Evolutionary conservation across 169 alveolate genomes (phyloP).

Genomic region (Plasmodium gonderi): DNA sequence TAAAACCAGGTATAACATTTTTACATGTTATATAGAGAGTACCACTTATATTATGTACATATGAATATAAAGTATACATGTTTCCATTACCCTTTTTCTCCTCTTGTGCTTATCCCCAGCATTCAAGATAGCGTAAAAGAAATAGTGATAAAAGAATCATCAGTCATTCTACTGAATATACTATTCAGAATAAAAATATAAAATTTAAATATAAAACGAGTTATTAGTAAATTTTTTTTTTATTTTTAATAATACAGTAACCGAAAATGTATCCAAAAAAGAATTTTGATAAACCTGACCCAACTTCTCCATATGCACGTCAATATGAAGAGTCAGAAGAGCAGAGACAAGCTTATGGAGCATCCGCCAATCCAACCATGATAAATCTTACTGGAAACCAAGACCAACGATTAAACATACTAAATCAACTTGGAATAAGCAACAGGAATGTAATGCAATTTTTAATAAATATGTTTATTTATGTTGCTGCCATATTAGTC

Average conservation of each 20-base stretch:
- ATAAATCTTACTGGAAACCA: neutral
- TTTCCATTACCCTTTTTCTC: no score
- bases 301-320: neutral
- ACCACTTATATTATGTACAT: neutral
- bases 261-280: neutral
- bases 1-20: neutral
- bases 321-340: slow-evolving; percentile 12
- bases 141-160: neutral
- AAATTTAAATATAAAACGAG: neutral
- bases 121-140: neutral
- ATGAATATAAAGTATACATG: neutral
- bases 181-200: neutral
- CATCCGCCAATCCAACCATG: neutral
- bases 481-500: slow-evolving; percentile 8
- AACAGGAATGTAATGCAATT: neutral
- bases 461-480: neutral
- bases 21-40: neutral
- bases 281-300: neutral
- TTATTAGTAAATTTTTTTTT: neutral
- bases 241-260: neutral
- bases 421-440: slow-evolving; percentile 7
- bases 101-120: neutral
- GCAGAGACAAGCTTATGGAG: neutral
- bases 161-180: neutral
- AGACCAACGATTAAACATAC: neutral